A percentile compares a stretch with the other conserved stretches of the same genome.
These are phyloP conservation scores for Pluteus cervinus DNA, from an alignment of 768 basidiomycete species.

Conservation along the genomic window DNA sequence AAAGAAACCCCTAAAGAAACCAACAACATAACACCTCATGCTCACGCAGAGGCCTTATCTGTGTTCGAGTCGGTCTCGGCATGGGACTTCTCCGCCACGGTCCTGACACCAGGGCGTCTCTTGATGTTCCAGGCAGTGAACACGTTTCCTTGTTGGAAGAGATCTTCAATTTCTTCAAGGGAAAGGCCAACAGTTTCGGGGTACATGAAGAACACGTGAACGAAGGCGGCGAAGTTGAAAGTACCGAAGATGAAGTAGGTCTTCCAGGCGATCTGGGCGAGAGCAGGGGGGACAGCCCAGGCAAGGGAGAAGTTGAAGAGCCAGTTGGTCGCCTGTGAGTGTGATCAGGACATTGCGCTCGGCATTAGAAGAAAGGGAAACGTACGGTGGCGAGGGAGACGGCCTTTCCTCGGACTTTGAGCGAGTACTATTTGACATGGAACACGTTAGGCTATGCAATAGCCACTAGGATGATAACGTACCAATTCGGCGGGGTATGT, in stretches of 20 bases:
- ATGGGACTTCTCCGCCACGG: constrained; percentile 30
- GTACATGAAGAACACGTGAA: constrained; percentile 75
- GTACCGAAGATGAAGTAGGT: constrained; percentile 75
- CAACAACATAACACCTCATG: no score
- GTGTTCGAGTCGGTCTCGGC: no score
- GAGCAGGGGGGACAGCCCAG: constrained; percentile 68
- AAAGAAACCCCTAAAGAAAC: no score
- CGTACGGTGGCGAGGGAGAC: constrained; percentile 44
- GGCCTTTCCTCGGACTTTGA: constrained; percentile 58
- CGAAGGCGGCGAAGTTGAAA: constrained; percentile 67
- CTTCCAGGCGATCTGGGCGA: constrained; percentile 63
- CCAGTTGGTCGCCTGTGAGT: constrained; percentile 41
- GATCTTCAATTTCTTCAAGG: constrained; percentile 75
- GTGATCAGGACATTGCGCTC: background rate
- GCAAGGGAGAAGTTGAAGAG: constrained; percentile 70
- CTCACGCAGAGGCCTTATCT: no score
- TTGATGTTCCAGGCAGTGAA: constrained; percentile 71
- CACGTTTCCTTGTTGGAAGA: constrained; percentile 62
- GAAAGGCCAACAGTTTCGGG: constrained; percentile 71
- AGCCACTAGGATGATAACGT: constrained; percentile 4
- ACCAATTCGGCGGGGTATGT: constrained; percentile 67
- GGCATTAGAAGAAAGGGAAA: background rate
- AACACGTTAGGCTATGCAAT: background rate
- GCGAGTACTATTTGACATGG: constrained; percentile 36
- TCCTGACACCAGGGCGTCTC: constrained; percentile 57